Evolutionary conservation across 768 basidiomycete genomes (phyloP), one percentile per base, ranked within the genome.

Genomic region (Suillus luteus): DNA sequence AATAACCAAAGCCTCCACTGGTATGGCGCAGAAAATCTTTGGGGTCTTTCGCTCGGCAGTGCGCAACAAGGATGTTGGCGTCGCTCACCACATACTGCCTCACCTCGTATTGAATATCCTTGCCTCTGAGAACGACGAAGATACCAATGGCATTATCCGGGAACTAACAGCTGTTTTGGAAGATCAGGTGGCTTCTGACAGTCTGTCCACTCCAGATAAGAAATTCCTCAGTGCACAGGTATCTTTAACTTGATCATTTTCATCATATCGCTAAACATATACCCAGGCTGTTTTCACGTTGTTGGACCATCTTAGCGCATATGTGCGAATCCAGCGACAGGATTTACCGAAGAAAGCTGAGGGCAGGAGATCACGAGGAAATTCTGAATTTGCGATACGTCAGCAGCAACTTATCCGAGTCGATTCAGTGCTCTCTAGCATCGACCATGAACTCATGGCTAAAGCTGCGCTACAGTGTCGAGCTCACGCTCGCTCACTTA

Each of bases 191-290:
- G 78, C 88, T 66, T 74, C 81, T 0, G 76, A 80, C 10, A 89
- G 88, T 52, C 67, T 67, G 10, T 86, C 88, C 8, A 82, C 84
- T 3, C 76, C 83, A 2, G 95, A 97, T 75, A 95, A 95, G 73
- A 90, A 90, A 65, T 77, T 93, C 3, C 83, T 97, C 37, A 94
- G 95, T 73, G 96, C 97, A n/a, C 96, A 98, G 83, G 96, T 96
- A 71, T 14, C 77, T 68, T 15, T 24, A 61, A 3, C 10, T 9
- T 10, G 33, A 33, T 7, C 19, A 0, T 31, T 5, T 46, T 9
- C 12, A n/a, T 15, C 11, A 49, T 17, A 46, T 31, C 9, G 17
- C 3, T 55, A 48, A 51, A 64, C 46, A 5, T 55, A 38, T n/a
- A 7, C n/a, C 7, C 62, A 98, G 96, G 93, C 89, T 10, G 87